phyloP scores from a whole-genome alignment of 495 filamentous ascomycete species.

The Terfezia claveryi region DNA sequence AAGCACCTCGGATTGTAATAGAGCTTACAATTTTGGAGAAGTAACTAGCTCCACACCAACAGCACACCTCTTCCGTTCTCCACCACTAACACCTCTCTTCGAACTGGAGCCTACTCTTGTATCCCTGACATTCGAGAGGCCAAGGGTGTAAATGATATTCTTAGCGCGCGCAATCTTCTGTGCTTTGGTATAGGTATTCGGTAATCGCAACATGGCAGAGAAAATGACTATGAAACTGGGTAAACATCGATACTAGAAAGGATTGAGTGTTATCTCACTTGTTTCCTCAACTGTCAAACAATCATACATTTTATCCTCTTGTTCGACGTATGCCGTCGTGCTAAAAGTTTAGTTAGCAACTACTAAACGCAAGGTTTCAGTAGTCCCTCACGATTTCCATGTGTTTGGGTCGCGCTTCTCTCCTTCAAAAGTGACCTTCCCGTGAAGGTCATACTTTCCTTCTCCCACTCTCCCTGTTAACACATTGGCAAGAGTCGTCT shows the following conservation, averaged over 20 bases:
- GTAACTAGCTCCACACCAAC: neutral
- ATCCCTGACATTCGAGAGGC: constrained; percentile 49
- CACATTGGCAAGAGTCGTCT: constrained; percentile 51
- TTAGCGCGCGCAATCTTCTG: neutral
- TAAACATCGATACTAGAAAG: neutral
- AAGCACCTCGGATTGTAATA: neutral
- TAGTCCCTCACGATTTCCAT: neutral
- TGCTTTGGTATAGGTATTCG: neutral
- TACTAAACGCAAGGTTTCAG: neutral
- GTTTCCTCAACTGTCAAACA: constrained; percentile 54
- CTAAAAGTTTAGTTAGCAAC: neutral
- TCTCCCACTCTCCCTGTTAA: neutral
- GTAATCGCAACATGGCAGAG: constrained; percentile 38
- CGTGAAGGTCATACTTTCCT: neutral
- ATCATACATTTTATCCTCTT: neutral
- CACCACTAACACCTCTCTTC: constrained; percentile 57
- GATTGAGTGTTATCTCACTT: neutral
- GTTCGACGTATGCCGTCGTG: neutral
- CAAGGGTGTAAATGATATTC: constrained; percentile 51
- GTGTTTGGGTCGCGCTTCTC: neutral
- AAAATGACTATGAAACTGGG: constrained; percentile 29
- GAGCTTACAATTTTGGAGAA: neutral
- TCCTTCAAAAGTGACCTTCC: neutral
- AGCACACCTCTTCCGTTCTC: constrained; percentile 46
- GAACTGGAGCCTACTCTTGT: constrained; percentile 64